These are phyloP conservation scores for Yarrowia phangngaensis DNA, from an alignment of 805 yeast species.

Conservation along the genomic window DNA sequence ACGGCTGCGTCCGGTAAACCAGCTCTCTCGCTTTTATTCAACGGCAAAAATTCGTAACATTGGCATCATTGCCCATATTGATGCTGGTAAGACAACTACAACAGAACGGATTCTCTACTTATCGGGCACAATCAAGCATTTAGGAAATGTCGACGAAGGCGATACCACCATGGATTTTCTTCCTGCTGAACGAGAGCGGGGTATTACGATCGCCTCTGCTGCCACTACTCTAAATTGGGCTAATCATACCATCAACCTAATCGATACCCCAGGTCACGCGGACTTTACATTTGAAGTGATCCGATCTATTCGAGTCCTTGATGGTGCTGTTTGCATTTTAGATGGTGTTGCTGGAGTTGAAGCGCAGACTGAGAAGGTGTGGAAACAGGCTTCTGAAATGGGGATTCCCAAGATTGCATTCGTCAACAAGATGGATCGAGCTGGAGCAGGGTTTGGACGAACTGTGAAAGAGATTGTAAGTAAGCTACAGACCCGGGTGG, in stretches of 20 bases:
- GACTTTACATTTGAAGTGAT: slow-evolving; percentile 95
- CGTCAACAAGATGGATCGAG: slow-evolving; percentile 93
- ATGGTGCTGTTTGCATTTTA: slow-evolving; percentile 87
- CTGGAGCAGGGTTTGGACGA: slow-evolving; percentile 90
- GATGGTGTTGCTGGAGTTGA: slow-evolving; percentile 98
- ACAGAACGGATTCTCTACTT: slow-evolving; percentile 94
- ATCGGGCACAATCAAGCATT: slow-evolving; percentile 70
- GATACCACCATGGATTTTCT: slow-evolving; percentile 93
- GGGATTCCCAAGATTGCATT: slow-evolving; percentile 73
- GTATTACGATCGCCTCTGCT: slow-evolving; percentile 95
- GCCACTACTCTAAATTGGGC: slow-evolving; percentile 91
- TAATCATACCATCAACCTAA: slow-evolving; percentile 68
- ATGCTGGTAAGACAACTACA: slow-evolving; percentile 97
- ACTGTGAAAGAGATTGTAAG: slow-evolving; percentile 80
- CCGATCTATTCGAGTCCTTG: slow-evolving; percentile 82
- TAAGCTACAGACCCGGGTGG: slow-evolving; percentile 69
- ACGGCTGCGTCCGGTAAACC: not conserved
- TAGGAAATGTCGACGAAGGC: slow-evolving; percentile 93
- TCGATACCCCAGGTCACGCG: slow-evolving; percentile 98
- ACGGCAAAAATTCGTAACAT: slow-evolving; percentile 59
- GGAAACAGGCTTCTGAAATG: slow-evolving; percentile 75
- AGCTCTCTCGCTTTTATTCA: not conserved
- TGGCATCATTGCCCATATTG: slow-evolving; percentile 98
- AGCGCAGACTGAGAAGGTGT: slow-evolving; percentile 95
- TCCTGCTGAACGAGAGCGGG: slow-evolving; percentile 85